Evolutionary conservation across 2,329 filamentous ascomycete species (phyloP).

Genomic region (Plenodomus tracheiphilus): DNA sequence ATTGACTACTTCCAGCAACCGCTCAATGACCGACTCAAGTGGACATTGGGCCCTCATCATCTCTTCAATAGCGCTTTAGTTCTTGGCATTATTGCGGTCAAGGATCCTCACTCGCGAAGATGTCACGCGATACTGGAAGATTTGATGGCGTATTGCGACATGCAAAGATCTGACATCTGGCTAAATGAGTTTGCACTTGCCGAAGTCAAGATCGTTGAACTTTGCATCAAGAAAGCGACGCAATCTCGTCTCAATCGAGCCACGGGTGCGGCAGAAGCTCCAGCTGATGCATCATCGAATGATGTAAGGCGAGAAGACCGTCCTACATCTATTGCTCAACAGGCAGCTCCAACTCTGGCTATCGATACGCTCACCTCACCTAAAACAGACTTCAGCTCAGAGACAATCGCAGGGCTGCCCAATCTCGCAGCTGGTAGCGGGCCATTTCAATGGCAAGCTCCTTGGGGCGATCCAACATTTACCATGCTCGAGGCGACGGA

Average conservation of each 20-base stretch:
- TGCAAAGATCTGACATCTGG: conserved; percentile 47
- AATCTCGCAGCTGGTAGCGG: conserved; percentile 6
- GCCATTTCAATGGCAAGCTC: conserved; percentile 19
- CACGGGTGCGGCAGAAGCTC: neutral
- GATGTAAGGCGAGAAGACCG: neutral
- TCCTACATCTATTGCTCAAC: neutral
- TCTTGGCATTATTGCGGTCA: conserved; percentile 43
- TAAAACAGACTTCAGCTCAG: conserved; percentile 5
- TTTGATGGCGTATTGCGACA: conserved; percentile 48
- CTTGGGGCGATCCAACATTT: conserved; percentile 20
- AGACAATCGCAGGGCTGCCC: conserved; percentile 6
- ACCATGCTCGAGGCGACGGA: conserved; percentile 15
- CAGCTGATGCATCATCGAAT: neutral
- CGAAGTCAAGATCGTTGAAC: conserved; percentile 49
- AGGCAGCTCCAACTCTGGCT: neutral
- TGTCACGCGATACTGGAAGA: conserved; percentile 45
- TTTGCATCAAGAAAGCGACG: conserved; percentile 41
- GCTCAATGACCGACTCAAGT: conserved; percentile 40
- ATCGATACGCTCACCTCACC: conserved; percentile 5
- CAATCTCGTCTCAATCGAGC: conserved; percentile 10
- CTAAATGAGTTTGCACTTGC: conserved; percentile 48
- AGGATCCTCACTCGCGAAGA: conserved; percentile 34
- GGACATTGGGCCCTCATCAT: conserved; percentile 44
- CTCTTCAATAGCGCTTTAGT: conserved; percentile 51
- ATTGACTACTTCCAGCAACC: conserved; percentile 38